Percentiles rank a stretch among this genome's conserved stretches.
These are phyloP conservation scores for Yamadazyma scolyti DNA, from an alignment of 805 yeast species.

Conservation along the genomic window DNA sequence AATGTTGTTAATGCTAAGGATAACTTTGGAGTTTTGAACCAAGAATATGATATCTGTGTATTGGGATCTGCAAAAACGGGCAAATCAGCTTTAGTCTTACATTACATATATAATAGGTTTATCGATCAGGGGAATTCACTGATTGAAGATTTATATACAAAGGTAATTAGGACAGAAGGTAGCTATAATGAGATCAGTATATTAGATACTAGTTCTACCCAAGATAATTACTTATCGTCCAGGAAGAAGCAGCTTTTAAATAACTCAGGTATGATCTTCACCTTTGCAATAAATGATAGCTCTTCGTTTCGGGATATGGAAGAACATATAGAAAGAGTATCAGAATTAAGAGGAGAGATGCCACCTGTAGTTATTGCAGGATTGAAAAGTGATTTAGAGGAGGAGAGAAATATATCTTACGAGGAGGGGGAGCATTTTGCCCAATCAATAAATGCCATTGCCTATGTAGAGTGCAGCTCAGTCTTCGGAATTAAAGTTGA, in stretches of 20 bases:
- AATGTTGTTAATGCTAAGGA: too few relatives aligned
- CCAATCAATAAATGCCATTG: slow-evolving; percentile 20
- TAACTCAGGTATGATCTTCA: slow-evolving; percentile 25
- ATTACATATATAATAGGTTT: slow-evolving; percentile 18
- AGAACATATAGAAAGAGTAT: slow-evolving; percentile 23
- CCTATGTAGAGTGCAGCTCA: slow-evolving; percentile 26
- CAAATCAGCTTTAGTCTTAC: slow-evolving; percentile 23
- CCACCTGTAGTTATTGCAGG: slow-evolving; percentile 32
- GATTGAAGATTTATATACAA: slow-evolving; percentile 24
- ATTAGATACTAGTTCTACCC: slow-evolving; percentile 24
- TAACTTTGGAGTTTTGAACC: slow-evolving; percentile 7
- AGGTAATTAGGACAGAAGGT: slow-evolving; percentile 11
- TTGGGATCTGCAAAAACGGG: slow-evolving; percentile 22
- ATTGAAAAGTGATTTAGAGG: slow-evolving; percentile 22
- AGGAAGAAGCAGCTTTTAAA: slow-evolving; percentile 25
- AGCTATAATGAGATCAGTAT: slow-evolving; percentile 25
- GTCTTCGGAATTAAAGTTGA: slow-evolving; percentile 15
- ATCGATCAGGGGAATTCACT: slow-evolving; percentile 15
- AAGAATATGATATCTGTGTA: slow-evolving; percentile 23
- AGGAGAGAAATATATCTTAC: slow-evolving; percentile 22
- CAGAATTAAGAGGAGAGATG: slow-evolving; percentile 14
- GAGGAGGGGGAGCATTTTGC: slow-evolving; percentile 30
- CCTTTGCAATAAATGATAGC: slow-evolving; percentile 24
- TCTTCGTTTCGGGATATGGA: slow-evolving; percentile 26
- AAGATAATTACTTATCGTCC: slow-evolving; percentile 24